phyloP scores from a whole-genome alignment of 2,329 filamentous ascomycete genomes.

The Curvularia eragrostidis region DNA sequence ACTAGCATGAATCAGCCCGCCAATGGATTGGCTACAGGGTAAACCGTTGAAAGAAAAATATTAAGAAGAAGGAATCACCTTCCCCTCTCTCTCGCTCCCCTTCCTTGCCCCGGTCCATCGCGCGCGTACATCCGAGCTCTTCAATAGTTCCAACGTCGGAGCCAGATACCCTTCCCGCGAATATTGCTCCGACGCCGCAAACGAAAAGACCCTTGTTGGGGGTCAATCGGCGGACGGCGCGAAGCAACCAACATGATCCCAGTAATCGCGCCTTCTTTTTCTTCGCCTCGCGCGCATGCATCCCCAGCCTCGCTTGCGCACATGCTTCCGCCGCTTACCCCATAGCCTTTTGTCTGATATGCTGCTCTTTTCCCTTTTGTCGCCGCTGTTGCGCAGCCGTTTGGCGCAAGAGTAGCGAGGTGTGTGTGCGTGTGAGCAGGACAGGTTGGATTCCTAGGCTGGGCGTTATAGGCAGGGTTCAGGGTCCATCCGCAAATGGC shows the following conservation, averaged over 20 bases:
- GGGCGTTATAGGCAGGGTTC: conserved; percentile 38
- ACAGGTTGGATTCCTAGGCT: conserved; percentile 25
- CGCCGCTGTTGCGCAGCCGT: background rate
- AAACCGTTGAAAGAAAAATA: conserved; percentile 1
- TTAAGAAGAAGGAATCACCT: background rate
- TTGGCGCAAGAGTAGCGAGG: conserved; percentile 9
- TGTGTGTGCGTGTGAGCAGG: conserved; percentile 15
- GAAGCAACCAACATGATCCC: background rate
- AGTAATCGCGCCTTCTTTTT: conserved; percentile 1
- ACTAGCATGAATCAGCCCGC: background rate
- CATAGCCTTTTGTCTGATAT: background rate
- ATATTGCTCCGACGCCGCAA: background rate
- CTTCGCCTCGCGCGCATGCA: background rate
- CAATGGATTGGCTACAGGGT: background rate
- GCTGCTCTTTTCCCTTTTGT: background rate
- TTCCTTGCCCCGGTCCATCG: background rate
- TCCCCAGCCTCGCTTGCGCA: background rate
- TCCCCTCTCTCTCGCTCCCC: background rate
- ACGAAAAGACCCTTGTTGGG: background rate
- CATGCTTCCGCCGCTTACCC: background rate
- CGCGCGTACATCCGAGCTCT: background rate
- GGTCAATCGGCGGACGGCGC: background rate
- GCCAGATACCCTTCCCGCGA: background rate
- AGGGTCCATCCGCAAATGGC: conserved; percentile 5
- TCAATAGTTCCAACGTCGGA: conserved; percentile 6